Percentiles rank a stretch among this genome's conserved stretches.
Evolutionary conservation across 2,329 filamentous ascomycete species (phyloP).

Genomic region (Nigrograna mackinnonii): DNA sequence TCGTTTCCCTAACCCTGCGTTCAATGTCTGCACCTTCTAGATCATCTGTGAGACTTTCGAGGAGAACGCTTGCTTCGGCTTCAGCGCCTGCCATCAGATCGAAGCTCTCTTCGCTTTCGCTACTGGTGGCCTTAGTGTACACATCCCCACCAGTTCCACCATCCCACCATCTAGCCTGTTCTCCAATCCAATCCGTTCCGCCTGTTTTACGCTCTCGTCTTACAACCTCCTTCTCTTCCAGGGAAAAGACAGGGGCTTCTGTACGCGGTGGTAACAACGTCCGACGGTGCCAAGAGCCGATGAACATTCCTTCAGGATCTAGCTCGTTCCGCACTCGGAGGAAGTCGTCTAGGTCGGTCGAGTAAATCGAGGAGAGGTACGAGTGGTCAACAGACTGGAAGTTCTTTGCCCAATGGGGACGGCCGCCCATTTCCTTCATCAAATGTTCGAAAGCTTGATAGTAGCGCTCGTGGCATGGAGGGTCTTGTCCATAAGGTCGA

Average conservation of each 20-base stretch:
- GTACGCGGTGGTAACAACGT: conserved; percentile 36
- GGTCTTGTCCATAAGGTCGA: conserved; percentile 76
- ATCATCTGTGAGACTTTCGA: conserved; percentile 33
- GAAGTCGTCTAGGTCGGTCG: conserved; percentile 68
- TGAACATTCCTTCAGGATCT: conserved; percentile 84
- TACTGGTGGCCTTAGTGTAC: conserved; percentile 27
- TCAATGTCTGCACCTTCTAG: conserved; percentile 13
- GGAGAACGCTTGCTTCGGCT: conserved; percentile 40
- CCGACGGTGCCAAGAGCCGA: conserved; percentile 86
- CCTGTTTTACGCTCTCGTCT: conserved; percentile 29
- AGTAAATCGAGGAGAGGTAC: conserved; percentile 71
- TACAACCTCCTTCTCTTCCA: conserved; percentile 49
- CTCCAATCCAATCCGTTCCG: conserved; percentile 43
- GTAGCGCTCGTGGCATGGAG: conserved; percentile 75
- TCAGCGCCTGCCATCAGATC: conserved; percentile 51
- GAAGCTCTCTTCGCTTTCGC: conserved; percentile 45
- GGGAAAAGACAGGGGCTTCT: conserved; percentile 33
- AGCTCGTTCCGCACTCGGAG: conserved; percentile 68
- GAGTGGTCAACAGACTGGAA: conserved; percentile 63
- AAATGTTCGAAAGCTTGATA: conserved; percentile 90
- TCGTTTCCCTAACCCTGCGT: conserved; percentile 17
- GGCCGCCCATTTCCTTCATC: conserved; percentile 81
- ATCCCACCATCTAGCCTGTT: conserved; percentile 41
- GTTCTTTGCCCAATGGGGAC: conserved; percentile 93
- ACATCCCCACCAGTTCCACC: conserved; percentile 30